phyloP scores from a whole-genome alignment of 345 rosid genomes.

The Anastatica hierochuntica region DNA sequence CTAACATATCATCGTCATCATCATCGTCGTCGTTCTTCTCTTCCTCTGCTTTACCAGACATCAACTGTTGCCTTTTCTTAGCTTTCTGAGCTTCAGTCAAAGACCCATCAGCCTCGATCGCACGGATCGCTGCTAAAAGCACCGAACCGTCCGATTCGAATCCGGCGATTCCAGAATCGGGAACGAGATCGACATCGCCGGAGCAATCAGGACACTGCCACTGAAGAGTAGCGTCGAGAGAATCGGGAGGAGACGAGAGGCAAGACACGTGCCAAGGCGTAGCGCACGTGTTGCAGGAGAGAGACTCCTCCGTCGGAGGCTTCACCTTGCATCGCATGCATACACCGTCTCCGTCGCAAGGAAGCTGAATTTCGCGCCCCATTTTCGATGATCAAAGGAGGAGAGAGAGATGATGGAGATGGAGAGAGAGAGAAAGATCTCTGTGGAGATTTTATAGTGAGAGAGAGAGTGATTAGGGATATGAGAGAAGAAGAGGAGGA shows the following conservation, averaged over 20 bases:
- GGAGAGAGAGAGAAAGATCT: background rate
- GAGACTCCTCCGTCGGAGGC: conserved; percentile 37
- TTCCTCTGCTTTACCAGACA: conserved; percentile 28
- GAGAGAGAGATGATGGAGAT: background rate
- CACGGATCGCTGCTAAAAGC: no score
- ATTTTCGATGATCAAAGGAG: background rate
- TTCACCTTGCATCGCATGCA: conserved; percentile 57
- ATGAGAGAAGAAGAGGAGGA: background rate
- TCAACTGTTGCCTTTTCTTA: conserved; percentile 31
- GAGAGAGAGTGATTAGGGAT: background rate
- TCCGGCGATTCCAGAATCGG: background rate
- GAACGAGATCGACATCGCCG: background rate
- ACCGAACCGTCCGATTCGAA: background rate
- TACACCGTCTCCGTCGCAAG: conserved; percentile 51
- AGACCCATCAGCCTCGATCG: conserved; percentile 36
- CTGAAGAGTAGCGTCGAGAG: conserved; percentile 33
- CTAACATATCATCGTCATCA: conserved; percentile 21
- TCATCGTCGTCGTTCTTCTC: background rate
- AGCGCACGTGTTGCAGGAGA: conserved; percentile 45
- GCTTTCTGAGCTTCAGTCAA: conserved; percentile 42
- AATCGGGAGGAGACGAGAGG: conserved; percentile 33
- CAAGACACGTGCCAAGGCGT: conserved; percentile 78
- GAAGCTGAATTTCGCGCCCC: conserved; percentile 44
- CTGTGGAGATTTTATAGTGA: no score
- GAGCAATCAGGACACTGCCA: conserved; percentile 69